Evolutionary conservation across 176 grass and related monocot species (phyloP), one percentile per base, ranked within the genome.

Genomic region (Alopecurus myosuroides): DNA sequence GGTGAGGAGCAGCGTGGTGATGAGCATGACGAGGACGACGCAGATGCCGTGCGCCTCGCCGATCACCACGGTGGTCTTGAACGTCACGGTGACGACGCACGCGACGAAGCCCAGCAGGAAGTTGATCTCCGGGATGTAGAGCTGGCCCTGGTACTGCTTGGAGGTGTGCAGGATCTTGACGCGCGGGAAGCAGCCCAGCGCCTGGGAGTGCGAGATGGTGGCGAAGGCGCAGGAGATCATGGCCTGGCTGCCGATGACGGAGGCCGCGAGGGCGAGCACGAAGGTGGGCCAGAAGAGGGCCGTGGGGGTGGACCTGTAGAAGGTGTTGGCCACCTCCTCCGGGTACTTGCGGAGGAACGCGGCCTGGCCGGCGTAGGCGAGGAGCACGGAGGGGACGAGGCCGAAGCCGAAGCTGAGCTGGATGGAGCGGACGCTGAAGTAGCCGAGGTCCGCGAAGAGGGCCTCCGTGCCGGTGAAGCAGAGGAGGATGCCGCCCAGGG

Each of bases 11-110:
- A 85, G 28, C 33, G 93, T 90, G 9, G 90, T 90, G 64, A 95
- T 86, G 33, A 82, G 77, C 90, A 95, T 95, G 5, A 93, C 93
- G 9, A 88, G 82, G 0, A 93, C 88, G 3, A 95, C 94, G 31
- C 85, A 92, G 82, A 95, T 92, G 85, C 94, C 89, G 69, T 91
- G 92, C 28, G 94, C 88, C 76, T 97, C 92, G 45, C 84, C 94
- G 44, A 93, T 91, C 4, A 93, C 70, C 4, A 60, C 39, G 0
- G 94, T 93, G 7, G 81, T 89, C 61, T 80, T 36, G 74, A 78
- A 84, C 0, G 78, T 42, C 0, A 87, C n/a, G 12, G 93, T 92
- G 2, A 94, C 93, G 0, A 89, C 35, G 68, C 92, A 85, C 1
- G 86, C 90, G 5, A 42, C 88, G 25, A 52, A 1, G 30, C 88